Conservation (phyloP, 495 filamentous ascomycete genomes). For the Penicillium turbatum region DNA sequence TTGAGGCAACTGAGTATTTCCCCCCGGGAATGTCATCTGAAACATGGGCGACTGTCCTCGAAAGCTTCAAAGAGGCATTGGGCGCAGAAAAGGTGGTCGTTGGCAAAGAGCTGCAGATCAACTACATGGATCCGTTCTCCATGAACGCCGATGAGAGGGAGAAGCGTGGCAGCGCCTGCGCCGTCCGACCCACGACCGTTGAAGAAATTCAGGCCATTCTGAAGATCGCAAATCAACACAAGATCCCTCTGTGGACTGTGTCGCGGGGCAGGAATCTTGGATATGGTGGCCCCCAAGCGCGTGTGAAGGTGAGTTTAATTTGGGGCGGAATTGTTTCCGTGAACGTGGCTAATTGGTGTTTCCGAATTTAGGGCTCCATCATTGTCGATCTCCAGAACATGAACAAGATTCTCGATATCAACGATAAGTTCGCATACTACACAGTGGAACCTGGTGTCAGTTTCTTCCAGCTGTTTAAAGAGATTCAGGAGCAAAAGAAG, state of each 20-base stretch:
- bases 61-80: background rate
- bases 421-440: slow-evolving; percentile 18
- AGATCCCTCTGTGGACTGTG: slow-evolving; percentile 14
- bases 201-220: slow-evolving; percentile 11
- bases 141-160: background rate
- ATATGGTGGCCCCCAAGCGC: background rate
- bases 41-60: background rate
- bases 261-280: slow-evolving; percentile 18
- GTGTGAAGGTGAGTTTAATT: background rate
- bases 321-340: background rate
- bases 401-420: slow-evolving; percentile 25
- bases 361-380: background rate
- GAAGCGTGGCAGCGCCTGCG: background rate
- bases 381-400: slow-evolving; percentile 11
- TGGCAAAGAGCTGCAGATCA: background rate
- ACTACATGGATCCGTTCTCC: background rate
- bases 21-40: background rate
- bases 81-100: background rate
- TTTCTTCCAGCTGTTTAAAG: slow-evolving; percentile 48
- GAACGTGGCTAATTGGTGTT: background rate
- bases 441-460: slow-evolving; percentile 45
- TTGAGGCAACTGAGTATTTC: background rate
- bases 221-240: slow-evolving; percentile 9
- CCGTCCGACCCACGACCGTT: background rate
- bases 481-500: slow-evolving; percentile 43